phyloP scores from a whole-genome alignment of 176 grass and related monocot genomes.

The Oryza glaberrima region DNA sequence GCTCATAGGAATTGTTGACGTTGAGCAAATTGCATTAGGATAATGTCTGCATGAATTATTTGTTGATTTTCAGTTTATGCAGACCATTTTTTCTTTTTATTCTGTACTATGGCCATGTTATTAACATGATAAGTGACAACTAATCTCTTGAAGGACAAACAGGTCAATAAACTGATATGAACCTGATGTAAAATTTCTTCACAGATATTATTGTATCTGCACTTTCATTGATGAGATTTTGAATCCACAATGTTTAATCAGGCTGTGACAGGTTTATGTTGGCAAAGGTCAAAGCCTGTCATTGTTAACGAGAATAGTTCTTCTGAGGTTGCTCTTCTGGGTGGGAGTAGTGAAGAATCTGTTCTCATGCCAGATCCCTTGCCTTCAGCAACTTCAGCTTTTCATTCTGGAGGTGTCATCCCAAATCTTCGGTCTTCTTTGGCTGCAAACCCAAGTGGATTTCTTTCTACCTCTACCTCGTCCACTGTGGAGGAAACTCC shows the following conservation, averaged over 20 bases:
- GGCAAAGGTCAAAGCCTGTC: conserved; percentile 94
- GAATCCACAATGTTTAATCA: conserved; percentile 46
- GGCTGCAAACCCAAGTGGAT: conserved; percentile 49
- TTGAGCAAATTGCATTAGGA: neutral
- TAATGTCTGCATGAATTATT: neutral
- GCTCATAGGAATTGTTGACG: conserved; percentile 15
- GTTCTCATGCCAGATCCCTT: conserved; percentile 98
- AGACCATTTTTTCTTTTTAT: conserved; percentile 4
- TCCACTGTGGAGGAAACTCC: conserved; percentile 62
- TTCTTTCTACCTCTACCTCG: conserved; percentile 45
- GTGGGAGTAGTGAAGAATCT: conserved; percentile 80
- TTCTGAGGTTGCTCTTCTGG: conserved; percentile 92
- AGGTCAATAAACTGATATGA: conserved; percentile 26
- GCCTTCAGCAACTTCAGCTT: conserved; percentile 59
- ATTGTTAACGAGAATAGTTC: conserved; percentile 85
- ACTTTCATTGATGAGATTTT: conserved; percentile 35
- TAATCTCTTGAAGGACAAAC: conserved; percentile 31
- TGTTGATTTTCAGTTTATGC: neutral
- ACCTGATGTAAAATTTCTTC: conserved; percentile 23
- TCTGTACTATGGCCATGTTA: conserved; percentile 2
- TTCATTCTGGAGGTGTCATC: conserved; percentile 57
- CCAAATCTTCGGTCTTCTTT: conserved; percentile 66
- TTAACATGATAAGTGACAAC: conserved; percentile 26
- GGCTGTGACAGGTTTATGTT: conserved; percentile 90
- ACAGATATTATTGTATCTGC: conserved; percentile 16